Base-by-base conservation (phyloP, 768 basidiomycete species). In the Boletus sp. region DNA sequence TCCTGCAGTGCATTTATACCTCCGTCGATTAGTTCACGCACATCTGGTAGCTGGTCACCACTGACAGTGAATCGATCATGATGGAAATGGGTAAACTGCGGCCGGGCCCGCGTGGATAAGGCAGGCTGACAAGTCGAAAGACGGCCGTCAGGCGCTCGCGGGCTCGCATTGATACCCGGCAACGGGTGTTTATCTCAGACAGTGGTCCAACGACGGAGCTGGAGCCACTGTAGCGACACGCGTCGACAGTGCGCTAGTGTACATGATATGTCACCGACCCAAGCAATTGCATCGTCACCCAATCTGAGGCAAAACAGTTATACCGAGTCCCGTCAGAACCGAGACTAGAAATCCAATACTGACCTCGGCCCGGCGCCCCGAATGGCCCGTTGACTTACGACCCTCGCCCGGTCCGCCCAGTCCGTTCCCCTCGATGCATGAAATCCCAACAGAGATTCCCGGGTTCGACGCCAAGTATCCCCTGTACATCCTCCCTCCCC, bases 381-480 rank as follows among this genome's bases (percentile, higher is more conserved):
- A 7, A 48, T 27, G 5, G 11, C 7, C 17, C 19, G 4, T 29
- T 27, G 4, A 23, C 14, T 58, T 49, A 52, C 10, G 50, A 45
- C 17, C 32, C 33, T n/a, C 35, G 7, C n/a, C 33, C 50, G 19
- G 23, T 19, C 34, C 7, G 17, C 33, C 14, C 33, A 37, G 51
- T 59, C 38, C 63, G 61, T 37, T 88, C 85, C 9, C 90, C 90
- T 9, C 73, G 79, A 68, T 91, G 87, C 61, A 97, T 78, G 65
- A 98, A 98, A 32, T 86, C 80, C 75, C 81, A 93, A 61, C 90
- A 89, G 14, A 79, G 69, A 64, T 83, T 88, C 23, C 93, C 95
- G 0, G 88, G 86, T 61, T 91, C 93, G 4, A 80, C 80, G 6
- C 93, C 93, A 34, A 96, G 67, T 23, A 94, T 77, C 17, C 77